These are phyloP conservation scores for Sutorius australiensis DNA, from an alignment of 768 basidiomycete species.

Conservation along the genomic window DNA sequence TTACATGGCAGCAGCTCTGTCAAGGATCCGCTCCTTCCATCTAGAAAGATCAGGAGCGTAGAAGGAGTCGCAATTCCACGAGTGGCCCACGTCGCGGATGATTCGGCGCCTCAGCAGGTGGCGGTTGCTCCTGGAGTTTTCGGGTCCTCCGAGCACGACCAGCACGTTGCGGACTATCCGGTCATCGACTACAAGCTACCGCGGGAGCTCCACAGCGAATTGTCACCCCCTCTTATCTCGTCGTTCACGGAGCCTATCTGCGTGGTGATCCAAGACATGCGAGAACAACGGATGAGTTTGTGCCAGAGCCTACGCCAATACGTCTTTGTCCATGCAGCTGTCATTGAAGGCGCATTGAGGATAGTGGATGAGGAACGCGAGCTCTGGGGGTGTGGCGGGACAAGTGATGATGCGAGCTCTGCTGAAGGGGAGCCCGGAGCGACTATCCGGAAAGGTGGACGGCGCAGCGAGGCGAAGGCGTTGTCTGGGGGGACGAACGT, in stretches of 20 bases:
- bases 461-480: constrained; percentile 13
- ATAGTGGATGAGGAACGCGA: constrained; percentile 70
- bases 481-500: constrained; percentile 2
- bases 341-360: constrained; percentile 77
- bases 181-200: constrained; percentile 60
- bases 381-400: constrained; percentile 26
- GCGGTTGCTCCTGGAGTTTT: background rate
- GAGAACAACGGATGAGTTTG: constrained; percentile 94
- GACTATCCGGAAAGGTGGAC: constrained; percentile 9
- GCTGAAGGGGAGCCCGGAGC: constrained; percentile 8
- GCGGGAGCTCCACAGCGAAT: constrained; percentile 49
- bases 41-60: background rate
- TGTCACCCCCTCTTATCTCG: constrained; percentile 57
- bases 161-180: constrained; percentile 8
- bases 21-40: background rate
- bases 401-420: constrained; percentile 21
- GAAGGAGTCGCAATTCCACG: background rate
- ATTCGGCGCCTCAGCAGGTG: background rate
- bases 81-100: background rate
- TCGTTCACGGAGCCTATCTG: constrained; percentile 73
- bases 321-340: constrained; percentile 85
- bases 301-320: constrained; percentile 95
- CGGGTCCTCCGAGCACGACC: constrained; percentile 8
- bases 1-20: background rate
- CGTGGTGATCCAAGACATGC: constrained; percentile 86